Base-by-base conservation (phyloP, 1,284 basidiomycete species). In the Papiliotrema flavescens region DNA sequence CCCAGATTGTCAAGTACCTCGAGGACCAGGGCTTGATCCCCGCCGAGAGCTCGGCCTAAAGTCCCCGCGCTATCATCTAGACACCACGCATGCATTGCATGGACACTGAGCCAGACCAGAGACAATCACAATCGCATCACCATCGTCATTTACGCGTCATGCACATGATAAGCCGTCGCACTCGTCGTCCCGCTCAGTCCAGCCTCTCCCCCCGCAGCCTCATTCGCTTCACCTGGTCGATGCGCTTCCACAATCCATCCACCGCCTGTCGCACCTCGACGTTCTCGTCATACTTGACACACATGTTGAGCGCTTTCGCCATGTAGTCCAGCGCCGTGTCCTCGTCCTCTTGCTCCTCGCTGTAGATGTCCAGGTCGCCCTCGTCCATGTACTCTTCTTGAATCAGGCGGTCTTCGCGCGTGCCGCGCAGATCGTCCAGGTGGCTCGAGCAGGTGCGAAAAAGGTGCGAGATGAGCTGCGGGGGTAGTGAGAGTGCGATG, bases 1-100 rank as follows among this genome's bases (percentile, higher is more conserved):
- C 82, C 59, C 80, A 84, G 56, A 93, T 98, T 71, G 83, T 84
- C 32, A 81, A 87, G 63, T 98, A 98, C 79, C 85, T 99, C 60
- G 70, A 80, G 52, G 76, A 81, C 60, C 82, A 82, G 68, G 75
- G 77, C 19, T 63, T 79, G 41, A 69, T 79, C 49, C 53, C 46
- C 20, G 37, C 53, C 22, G 28, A 24, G 19, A 19, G 39, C 28
- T 48, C 34, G n/a, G 47, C 37, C 11, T 43, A 22, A 35, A 22
- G 19, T 39, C 15, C 14, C 15, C 14, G 23, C 36, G 20, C 24
- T 49, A 28, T 23, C 50, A 45, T 39, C 42, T 28, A 28, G 35
- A 28, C 47, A 32, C 19, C 32, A 23, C 26, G 50, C 32, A 41
- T 34, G 41, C 41, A 43, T 35, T 11, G 28, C 28, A 32, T 32